Base-by-base conservation (phyloP, 2,329 filamentous ascomycete genomes). In the Macrophomina phaseolina region DNA sequence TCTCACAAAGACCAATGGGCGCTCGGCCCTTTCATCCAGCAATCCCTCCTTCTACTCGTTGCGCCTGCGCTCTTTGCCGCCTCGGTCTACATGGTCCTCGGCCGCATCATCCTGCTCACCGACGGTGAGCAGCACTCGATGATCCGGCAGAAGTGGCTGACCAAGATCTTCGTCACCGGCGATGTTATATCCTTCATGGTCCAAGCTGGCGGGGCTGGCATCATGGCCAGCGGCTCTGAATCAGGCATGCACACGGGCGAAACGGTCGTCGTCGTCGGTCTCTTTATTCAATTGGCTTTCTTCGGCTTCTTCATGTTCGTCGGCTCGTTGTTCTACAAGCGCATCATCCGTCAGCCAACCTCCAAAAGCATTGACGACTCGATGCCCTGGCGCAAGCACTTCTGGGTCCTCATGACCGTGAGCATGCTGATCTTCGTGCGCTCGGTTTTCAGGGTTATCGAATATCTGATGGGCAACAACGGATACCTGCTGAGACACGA, bases 391-490 rank as follows among this genome's bases (percentile, higher is more conserved):
- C 71, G 72, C 68, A 77, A 75, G 60, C 76, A 80, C 66, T 73
- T 86, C 69, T 63, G 72, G 11, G 75, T 76, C 0, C 76, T 87
- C 12, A 86, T 85, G 69, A 52, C 71, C 2, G 75, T 78, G 30
- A 81, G 78, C 67, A 68, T 72, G 0, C 72, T 86, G 16, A 85
- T 87, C 70, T 73, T 86, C 67, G 67, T 85, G 3, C 78, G 85
- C 32, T 81, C 75, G 5, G 67, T 85, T 2, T 84, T 85, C 62
- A 78, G 84, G 38, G 76, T 86, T 11, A 72, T 81, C 6, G 84
- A 86, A 74, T 87, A 83, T 67, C 68, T 75, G 0, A 72, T 80
- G 70, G 83, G 84, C 2, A 76, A 79, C 32, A 69, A 75, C 28
- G 84, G 84, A 0, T 80, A 77, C 58, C 70, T 86, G 8, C 73